Percentiles rank a stretch among this genome's conserved stretches.
Evolutionary conservation across 2,329 filamentous ascomycete genomes (phyloP).

Genomic region (Anthostomella pinea): DNA sequence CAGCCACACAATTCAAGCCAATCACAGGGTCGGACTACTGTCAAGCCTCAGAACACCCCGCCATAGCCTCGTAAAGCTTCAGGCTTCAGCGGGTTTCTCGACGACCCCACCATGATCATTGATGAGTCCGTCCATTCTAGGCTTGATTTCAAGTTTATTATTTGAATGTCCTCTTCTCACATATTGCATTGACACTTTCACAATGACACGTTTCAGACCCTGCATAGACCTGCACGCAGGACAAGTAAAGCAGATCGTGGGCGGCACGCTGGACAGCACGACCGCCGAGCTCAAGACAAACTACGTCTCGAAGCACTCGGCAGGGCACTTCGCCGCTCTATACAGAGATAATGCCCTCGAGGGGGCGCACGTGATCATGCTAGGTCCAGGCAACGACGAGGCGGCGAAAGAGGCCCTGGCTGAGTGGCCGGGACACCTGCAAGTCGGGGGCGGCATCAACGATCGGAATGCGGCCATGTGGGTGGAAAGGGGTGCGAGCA

Average conservation of each 20-base stretch:
- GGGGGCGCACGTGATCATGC: conserved; percentile 94
- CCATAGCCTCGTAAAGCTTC: conserved; percentile 15
- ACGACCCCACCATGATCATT: too few relatives aligned
- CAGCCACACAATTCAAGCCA: conserved; percentile 8
- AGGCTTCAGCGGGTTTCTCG: too few relatives aligned
- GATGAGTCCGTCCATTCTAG: too few relatives aligned
- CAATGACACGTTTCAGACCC: conserved; percentile 90
- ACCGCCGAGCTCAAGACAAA: conserved; percentile 77
- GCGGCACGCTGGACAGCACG: conserved; percentile 76
- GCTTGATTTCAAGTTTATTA: too few relatives aligned
- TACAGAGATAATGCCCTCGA: conserved; percentile 72
- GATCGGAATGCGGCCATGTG: conserved; percentile 80
- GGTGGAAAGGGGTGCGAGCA: conserved; percentile 85
- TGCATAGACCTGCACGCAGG: conserved; percentile 98
- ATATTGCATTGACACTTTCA: conserved; percentile 13
- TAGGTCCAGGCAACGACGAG: conserved; percentile 81
- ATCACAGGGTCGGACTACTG: conserved; percentile 11
- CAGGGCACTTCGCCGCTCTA: conserved; percentile 75
- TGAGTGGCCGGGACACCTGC: conserved; percentile 77
- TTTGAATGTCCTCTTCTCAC: neutral
- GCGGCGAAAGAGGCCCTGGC: conserved; percentile 74
- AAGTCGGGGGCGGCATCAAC: conserved; percentile 92
- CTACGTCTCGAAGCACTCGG: conserved; percentile 80
- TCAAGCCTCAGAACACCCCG: conserved; percentile 17
- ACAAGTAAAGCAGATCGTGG: conserved; percentile 97